Evolutionary conservation across 768 basidiomycete genomes (phyloP).

Genomic region (Rubroboletus satanas): DNA sequence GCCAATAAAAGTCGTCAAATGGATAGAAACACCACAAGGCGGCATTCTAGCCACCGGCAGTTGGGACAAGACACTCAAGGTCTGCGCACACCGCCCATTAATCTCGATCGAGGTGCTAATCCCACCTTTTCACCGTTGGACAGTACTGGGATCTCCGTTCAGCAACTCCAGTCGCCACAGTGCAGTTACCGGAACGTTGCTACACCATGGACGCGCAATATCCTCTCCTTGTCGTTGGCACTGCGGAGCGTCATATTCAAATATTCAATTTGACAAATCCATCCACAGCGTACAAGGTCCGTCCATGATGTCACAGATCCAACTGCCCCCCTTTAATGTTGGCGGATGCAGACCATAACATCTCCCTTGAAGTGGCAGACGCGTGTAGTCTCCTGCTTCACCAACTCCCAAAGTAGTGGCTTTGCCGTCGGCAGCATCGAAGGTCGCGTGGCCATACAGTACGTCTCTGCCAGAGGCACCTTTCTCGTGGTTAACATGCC

Average conservation of each 20-base stretch:
- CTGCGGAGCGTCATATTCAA: constrained; percentile 88
- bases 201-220: constrained; percentile 83
- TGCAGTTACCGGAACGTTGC: constrained; percentile 85
- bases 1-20: constrained; percentile 77
- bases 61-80: constrained; percentile 98
- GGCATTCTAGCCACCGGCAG: constrained; percentile 88
- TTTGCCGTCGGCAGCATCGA: constrained; percentile 86
- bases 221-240: constrained; percentile 86
- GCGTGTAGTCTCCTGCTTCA: constrained; percentile 80
- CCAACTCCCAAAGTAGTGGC: constrained; percentile 58
- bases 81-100: constrained; percentile 28
- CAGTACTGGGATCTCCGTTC: constrained; percentile 93
- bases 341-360: constrained; percentile 53
- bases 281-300: constrained; percentile 70
- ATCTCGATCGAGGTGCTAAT: background rate
- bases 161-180: constrained; percentile 68
- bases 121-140: background rate
- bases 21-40: constrained; percentile 70
- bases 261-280: constrained; percentile 87
- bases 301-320: constrained; percentile 13
- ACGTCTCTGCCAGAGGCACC: constrained; percentile 33
- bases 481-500: background rate
- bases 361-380: constrained; percentile 96
- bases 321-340: background rate
- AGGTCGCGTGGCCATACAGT: constrained; percentile 96